A percentile compares a stretch with the other conserved stretches of the same genome.
phyloP scores from a whole-genome alignment of 345 rosid species.

The Lepidium aucheri region DNA sequence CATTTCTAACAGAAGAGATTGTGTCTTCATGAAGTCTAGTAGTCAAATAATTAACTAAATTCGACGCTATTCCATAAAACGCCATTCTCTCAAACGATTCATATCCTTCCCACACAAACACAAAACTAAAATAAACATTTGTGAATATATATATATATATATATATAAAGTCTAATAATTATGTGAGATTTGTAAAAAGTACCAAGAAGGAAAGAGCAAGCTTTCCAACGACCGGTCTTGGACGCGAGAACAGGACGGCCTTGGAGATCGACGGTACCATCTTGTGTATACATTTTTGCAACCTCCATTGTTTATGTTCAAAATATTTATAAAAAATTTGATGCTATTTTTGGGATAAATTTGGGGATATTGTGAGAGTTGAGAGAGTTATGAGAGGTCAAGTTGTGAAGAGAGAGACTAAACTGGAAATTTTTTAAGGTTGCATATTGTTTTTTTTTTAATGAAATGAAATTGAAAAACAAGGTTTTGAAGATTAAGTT shows the following conservation, averaged over 20 bases:
- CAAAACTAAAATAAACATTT: neutral
- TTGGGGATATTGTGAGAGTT: neutral
- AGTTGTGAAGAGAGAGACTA: constrained; percentile 8
- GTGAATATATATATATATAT: no score
- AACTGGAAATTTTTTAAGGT: constrained; percentile 12
- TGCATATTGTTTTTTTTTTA: constrained; percentile 1
- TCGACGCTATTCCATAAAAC: constrained; percentile 77
- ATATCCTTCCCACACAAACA: constrained; percentile 40
- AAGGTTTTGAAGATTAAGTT: constrained; percentile 5
- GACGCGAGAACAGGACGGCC: constrained; percentile 63
- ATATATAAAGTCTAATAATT: no score
- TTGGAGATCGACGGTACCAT: constrained; percentile 77
- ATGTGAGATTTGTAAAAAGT: neutral
- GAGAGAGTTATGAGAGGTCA: constrained; percentile 11
- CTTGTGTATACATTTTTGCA: constrained; percentile 49
- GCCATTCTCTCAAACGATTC: constrained; percentile 98
- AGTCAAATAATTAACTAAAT: constrained; percentile 74
- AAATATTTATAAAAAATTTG: neutral
- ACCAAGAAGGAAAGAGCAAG: constrained; percentile 88
- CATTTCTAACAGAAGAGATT: constrained; percentile 77
- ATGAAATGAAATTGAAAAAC: neutral
- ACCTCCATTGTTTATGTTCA: constrained; percentile 38
- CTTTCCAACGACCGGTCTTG: constrained; percentile 80
- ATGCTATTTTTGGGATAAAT: neutral
- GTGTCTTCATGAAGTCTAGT: constrained; percentile 79